Conservation (phyloP, 371 early-diverging fungal genomes). For the Entomophthora muscae region DNA sequence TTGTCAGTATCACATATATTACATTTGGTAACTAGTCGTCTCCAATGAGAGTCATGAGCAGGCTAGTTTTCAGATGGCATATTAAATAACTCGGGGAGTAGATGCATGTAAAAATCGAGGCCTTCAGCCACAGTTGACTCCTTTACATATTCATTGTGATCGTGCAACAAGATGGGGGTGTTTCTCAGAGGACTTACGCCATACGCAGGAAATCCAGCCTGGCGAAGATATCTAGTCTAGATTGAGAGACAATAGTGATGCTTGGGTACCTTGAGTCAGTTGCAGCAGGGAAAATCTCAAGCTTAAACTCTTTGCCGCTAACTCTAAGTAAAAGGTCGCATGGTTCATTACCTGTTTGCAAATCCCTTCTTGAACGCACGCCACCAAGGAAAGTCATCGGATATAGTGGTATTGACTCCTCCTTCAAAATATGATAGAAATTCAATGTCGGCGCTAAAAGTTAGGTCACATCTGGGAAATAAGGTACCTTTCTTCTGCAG, state of each 20-base stretch:
- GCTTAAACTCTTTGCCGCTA: conserved; percentile 21
- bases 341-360: background rate
- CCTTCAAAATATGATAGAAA: background rate
- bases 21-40: no score
- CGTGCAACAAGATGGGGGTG: conserved; percentile 46
- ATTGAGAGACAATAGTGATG: background rate
- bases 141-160: conserved; percentile 60
- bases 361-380: background rate
- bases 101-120: conserved; percentile 33
- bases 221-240: conserved; percentile 19
- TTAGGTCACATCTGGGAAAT: background rate
- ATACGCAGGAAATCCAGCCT: conserved; percentile 42
- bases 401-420: background rate
- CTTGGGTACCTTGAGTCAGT: conserved; percentile 3
- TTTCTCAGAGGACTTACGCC: conserved; percentile 54
- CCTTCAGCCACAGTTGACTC: conserved; percentile 45
- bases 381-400: conserved; percentile 5
- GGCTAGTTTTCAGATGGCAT: background rate
- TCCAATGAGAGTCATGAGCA: no score
- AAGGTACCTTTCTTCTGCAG: conserved; percentile 5
- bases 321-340: background rate
- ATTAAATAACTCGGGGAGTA: conserved; percentile 5
- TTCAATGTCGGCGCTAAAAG: background rate
- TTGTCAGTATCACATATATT: no score
- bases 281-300: conserved; percentile 64